These are phyloP conservation scores for Eutypella sp. DNA, from an alignment of 2,329 filamentous ascomycete species.

Conservation along the genomic window DNA sequence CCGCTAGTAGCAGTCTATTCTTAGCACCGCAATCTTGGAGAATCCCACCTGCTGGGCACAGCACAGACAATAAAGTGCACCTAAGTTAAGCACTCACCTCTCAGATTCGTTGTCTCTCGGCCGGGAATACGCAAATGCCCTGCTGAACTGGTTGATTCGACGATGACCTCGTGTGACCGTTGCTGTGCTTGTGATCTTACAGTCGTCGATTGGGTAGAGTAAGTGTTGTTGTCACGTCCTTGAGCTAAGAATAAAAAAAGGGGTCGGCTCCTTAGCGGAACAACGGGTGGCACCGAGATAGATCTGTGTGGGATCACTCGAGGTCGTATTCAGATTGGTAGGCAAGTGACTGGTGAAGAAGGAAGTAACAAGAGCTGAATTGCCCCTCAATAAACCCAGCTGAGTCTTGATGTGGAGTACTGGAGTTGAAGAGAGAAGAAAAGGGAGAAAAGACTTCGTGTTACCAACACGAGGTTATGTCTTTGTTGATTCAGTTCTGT, in stretches of 20 bases:
- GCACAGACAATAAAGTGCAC: background rate
- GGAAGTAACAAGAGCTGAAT: background rate
- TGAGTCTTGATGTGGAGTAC: background rate
- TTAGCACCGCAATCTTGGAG: background rate
- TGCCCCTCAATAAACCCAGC: background rate
- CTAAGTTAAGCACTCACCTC: background rate
- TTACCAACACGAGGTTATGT: background rate
- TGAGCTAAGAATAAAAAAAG: background rate
- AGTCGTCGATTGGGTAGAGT: background rate
- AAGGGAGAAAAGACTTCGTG: background rate
- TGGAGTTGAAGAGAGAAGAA: background rate
- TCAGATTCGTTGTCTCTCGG: background rate
- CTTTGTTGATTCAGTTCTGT: constrained; percentile 2
- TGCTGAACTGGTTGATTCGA: background rate
- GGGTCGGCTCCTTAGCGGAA: background rate
- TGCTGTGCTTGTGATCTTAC: background rate
- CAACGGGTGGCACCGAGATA: background rate
- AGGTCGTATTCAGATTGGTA: background rate
- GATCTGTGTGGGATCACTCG: background rate
- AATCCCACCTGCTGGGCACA: background rate
- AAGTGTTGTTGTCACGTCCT: too few relatives aligned
- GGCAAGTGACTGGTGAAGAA: background rate
- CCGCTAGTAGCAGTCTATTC: background rate
- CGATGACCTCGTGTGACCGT: background rate
- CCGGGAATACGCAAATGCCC: background rate